Conservation (phyloP, 2,329 filamentous ascomycete genomes). For the Rasamsonia emersonii region DNA sequence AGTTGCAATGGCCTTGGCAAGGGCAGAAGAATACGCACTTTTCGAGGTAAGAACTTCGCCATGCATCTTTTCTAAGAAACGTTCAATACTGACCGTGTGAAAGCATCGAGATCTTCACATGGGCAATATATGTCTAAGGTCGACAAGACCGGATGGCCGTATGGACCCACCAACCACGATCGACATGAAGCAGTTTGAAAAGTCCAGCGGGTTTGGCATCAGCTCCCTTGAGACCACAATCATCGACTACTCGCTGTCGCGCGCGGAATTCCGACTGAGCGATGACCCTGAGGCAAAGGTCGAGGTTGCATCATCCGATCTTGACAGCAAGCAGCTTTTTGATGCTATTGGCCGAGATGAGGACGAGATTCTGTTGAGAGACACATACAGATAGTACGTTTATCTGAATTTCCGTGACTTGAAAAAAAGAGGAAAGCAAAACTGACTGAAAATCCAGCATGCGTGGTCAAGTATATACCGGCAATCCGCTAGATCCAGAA, state of each 20-base stretch:
- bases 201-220: conserved; percentile 39
- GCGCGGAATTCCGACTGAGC: conserved; percentile 41
- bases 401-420: not conserved
- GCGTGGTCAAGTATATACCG: conserved; percentile 34
- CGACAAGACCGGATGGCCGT: conserved; percentile 20
- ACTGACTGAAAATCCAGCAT: conserved; percentile 21
- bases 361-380: conserved; percentile 30
- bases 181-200: conserved; percentile 20
- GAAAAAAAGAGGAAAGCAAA: not conserved
- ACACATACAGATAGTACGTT: conserved; percentile 36
- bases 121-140: conserved; percentile 55
- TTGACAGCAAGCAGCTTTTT: conserved; percentile 36
- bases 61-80: not conserved
- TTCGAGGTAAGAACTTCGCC: conserved; percentile 44
- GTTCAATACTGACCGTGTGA: conserved; percentile 8
- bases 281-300: conserved; percentile 16
- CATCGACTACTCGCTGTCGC: conserved; percentile 60
- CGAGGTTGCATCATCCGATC: conserved; percentile 31
- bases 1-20: conserved; percentile 52
- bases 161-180: conserved; percentile 26
- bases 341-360: conserved; percentile 34
- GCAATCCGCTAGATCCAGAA: conserved; percentile 33
- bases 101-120: conserved; percentile 57
- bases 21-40: conserved; percentile 50
- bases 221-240: conserved; percentile 54